phyloP scores from a whole-genome alignment of 768 basidiomycete species.

The Rossbeevera mucosa region DNA sequence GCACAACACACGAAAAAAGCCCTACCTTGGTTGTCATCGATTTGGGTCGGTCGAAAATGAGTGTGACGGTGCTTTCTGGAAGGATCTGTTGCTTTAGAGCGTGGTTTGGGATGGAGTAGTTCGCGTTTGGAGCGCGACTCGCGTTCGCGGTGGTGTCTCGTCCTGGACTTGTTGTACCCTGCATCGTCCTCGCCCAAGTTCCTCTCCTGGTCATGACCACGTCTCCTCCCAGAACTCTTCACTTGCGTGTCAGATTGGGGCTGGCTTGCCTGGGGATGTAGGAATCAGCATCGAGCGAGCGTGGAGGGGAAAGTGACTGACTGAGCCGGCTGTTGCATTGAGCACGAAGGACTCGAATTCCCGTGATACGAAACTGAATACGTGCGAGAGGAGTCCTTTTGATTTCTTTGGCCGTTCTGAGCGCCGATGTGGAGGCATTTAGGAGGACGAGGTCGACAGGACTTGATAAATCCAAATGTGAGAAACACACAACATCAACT shows the following conservation, averaged over 20 bases:
- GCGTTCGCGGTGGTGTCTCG: conserved; percentile 9
- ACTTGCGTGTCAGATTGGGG: conserved; percentile 8
- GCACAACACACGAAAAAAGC: neutral
- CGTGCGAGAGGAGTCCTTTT: conserved; percentile 53
- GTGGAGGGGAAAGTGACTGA: conserved; percentile 8
- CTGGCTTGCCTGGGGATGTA: conserved; percentile 14
- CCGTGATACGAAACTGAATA: conserved; percentile 64
- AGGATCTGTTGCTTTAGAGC: conserved; percentile 19
- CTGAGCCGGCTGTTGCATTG: conserved; percentile 47
- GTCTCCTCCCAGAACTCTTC: conserved; percentile 8
- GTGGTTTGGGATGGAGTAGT: conserved; percentile 11
- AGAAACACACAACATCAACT: conserved; percentile 16
- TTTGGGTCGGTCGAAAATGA: neutral
- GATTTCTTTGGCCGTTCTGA: conserved; percentile 4
- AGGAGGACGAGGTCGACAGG: neutral
- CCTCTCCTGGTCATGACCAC: conserved; percentile 6
- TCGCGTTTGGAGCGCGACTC: conserved; percentile 6
- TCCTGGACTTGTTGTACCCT: conserved; percentile 6
- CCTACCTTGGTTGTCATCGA: conserved; percentile 22
- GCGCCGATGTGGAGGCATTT: conserved; percentile 10
- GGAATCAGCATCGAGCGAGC: conserved; percentile 4
- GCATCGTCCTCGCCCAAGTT: conserved; percentile 14
- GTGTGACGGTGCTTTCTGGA: neutral
- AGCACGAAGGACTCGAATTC: conserved; percentile 70
- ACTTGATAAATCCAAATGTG: conserved; percentile 10